phyloP scores from a whole-genome alignment of 1,284 basidiomycete species.

The Heterobasidion occidentale region DNA sequence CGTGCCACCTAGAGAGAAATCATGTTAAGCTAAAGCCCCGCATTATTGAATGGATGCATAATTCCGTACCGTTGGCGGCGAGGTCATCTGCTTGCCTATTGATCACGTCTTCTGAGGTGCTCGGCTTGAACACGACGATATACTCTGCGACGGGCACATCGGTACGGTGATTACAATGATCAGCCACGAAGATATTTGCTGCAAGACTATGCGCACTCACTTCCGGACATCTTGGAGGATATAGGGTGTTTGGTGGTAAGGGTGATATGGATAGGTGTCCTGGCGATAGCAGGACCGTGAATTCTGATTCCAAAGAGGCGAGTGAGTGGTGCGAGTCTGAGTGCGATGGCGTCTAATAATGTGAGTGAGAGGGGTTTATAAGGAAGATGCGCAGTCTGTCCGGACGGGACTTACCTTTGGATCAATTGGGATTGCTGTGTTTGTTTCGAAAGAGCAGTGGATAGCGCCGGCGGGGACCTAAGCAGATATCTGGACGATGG shows the following conservation, averaged over 20 bases:
- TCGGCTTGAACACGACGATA: slow-evolving; percentile 54
- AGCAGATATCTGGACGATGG: too few species aligned
- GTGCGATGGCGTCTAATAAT: neutral
- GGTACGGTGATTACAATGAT: neutral
- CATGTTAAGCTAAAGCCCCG: neutral
- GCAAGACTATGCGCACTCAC: neutral
- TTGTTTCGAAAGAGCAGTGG: too few species aligned
- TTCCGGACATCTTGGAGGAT: neutral
- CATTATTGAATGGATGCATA: neutral
- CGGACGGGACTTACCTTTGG: too few species aligned
- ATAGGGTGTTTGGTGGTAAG: too few species aligned
- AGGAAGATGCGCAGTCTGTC: too few species aligned
- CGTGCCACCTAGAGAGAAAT: slow-evolving; percentile 2
- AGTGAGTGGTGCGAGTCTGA: neutral
- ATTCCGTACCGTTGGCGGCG: slow-evolving; percentile 26
- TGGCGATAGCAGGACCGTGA: neutral
- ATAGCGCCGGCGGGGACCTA: too few species aligned
- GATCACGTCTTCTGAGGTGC: slow-evolving; percentile 33
- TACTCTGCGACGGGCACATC: slow-evolving; percentile 25
- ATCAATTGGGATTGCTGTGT: too few species aligned
- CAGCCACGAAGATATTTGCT: neutral
- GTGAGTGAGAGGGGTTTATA: too few species aligned
- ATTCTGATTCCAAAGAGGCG: neutral
- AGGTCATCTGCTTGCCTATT: slow-evolving; percentile 34
- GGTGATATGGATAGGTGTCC: too few species aligned